phyloP scores from a whole-genome alignment of 2,329 filamentous ascomycete genomes.

The Ceratocystis smalleyi region DNA sequence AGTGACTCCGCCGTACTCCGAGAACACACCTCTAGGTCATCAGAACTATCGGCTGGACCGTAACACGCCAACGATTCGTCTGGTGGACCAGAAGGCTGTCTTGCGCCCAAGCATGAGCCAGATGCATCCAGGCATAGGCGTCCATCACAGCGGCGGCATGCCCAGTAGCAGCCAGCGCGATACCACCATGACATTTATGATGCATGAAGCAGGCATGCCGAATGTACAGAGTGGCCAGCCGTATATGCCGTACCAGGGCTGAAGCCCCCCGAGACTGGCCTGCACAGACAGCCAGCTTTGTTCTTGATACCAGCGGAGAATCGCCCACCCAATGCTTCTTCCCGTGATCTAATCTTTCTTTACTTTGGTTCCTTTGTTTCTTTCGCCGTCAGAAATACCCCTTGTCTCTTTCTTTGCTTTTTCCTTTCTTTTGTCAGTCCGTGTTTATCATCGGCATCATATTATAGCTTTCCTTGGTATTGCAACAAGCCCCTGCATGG shows the following conservation, averaged over 20 bases:
- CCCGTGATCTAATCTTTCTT: conserved; percentile 9
- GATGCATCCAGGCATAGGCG: conserved; percentile 20
- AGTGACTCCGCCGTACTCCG: conserved; percentile 28
- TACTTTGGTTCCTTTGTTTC: conserved; percentile 5
- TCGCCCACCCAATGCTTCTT: not conserved
- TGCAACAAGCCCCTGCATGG: not conserved
- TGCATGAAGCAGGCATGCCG: conserved; percentile 33
- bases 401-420: not conserved
- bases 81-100: conserved; percentile 16
- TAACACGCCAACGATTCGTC: conserved; percentile 11
- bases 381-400: not conserved
- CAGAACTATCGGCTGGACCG: not conserved
- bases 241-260: conserved; percentile 27
- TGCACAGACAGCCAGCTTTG: conserved; percentile 20
- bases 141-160: conserved; percentile 18
- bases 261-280: conserved; percentile 16
- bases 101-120: conserved; percentile 23
- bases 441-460: not conserved
- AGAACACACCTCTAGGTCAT: conserved; percentile 20
- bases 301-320: not conserved
- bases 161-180: conserved; percentile 20
- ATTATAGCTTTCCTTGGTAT: not conserved
- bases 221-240: conserved; percentile 28
- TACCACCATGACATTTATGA: conserved; percentile 40
- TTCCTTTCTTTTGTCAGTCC: not conserved